Conservation (phyloP, 1,139 yeast species). For the Pneumocystis sp. region DNA sequence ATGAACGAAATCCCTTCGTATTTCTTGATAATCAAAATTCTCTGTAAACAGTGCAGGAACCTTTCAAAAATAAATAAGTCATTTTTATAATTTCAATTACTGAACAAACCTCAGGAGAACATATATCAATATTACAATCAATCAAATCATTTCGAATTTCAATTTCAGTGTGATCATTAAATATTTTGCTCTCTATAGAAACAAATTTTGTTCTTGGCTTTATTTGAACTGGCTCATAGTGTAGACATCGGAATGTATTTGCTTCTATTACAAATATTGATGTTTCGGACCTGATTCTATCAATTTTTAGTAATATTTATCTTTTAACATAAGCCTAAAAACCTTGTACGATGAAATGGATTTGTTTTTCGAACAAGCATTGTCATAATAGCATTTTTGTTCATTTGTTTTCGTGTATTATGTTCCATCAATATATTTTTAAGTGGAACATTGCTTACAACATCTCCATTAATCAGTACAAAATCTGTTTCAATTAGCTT, state of each 20-base stretch:
- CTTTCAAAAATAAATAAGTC: neutral
- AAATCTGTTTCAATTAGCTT: conserved; percentile 85
- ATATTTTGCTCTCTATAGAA: conserved; percentile 66
- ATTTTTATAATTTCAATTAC: neutral
- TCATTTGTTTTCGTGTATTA: conserved; percentile 47
- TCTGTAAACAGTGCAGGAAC: conserved; percentile 89
- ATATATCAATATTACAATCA: conserved; percentile 91
- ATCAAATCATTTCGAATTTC: conserved; percentile 77
- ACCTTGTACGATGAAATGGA: conserved; percentile 62
- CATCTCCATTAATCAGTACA: conserved; percentile 81
- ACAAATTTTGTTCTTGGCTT: conserved; percentile 23
- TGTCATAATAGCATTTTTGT: conserved; percentile 82
- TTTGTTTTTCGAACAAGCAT: conserved; percentile 82
- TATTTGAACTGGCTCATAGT: conserved; percentile 42
- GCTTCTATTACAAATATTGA: conserved; percentile 74
- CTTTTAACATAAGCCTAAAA: conserved; percentile 27
- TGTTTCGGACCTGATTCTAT: conserved; percentile 46
- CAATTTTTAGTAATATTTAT: neutral
- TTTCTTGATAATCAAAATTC: conserved; percentile 79
- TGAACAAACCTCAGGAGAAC: conserved; percentile 57
- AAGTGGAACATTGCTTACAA: conserved; percentile 78
- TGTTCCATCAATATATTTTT: conserved; percentile 60
- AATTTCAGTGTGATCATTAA: conserved; percentile 58
- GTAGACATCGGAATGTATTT: conserved; percentile 57
- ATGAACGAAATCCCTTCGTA: conserved; percentile 74